Conservation (phyloP, 768 basidiomycete species). For the Saitozyma sp. region DNA sequence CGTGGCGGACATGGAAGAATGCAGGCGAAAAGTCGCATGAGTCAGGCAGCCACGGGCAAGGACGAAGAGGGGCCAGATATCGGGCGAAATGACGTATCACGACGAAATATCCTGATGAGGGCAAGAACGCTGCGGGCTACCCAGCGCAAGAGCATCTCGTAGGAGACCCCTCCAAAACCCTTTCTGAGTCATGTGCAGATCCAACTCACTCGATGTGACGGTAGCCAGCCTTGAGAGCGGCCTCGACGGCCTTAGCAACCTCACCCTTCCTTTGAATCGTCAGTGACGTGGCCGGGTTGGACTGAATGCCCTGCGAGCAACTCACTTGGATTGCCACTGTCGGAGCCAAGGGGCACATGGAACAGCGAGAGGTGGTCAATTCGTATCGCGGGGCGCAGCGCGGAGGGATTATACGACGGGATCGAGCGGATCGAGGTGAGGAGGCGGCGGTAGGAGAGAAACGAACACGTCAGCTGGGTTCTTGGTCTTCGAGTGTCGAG, state of each 20-base stretch:
- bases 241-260: conserved; percentile 48
- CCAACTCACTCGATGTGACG: conserved; percentile 47
- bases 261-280: conserved; percentile 30
- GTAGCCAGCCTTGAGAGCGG: conserved; percentile 45
- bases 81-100: conserved; percentile 30
- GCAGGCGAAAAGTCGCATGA: conserved; percentile 1
- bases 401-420: neutral
- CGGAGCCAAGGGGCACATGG: neutral
- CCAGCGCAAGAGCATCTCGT: no score
- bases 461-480: no score
- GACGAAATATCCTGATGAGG: no score
- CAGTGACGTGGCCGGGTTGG: neutral
- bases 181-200: conserved; percentile 20
- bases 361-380: no score
- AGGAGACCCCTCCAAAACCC: no score
- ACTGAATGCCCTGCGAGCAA: neutral
- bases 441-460: neutral
- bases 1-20: neutral
- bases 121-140: no score
- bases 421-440: neutral
- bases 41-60: neutral
- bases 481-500: no score
- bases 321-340: conserved; percentile 47
- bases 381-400: neutral
- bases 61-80: neutral